These are phyloP conservation scores for Alternaria arbusti DNA, from an alignment of 2,329 filamentous ascomycete genomes.

Conservation along the genomic window DNA sequence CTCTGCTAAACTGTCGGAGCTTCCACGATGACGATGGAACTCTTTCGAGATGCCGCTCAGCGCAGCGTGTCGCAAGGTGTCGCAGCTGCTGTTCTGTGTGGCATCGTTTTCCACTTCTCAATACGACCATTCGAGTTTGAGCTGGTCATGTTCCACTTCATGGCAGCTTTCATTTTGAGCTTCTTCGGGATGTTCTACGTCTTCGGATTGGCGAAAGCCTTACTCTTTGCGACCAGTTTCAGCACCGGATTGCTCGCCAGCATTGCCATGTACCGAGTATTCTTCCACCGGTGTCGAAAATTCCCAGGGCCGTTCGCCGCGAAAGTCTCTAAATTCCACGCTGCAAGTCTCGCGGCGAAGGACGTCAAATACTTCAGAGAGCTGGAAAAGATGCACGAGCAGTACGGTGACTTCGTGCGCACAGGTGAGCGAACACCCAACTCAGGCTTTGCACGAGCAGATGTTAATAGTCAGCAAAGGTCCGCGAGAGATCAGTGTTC, in stretches of 20 bases:
- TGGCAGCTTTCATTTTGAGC: constrained; percentile 13
- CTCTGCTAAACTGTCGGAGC: neutral
- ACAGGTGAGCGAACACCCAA: constrained; percentile 28
- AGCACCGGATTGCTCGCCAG: constrained; percentile 21
- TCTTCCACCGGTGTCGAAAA: constrained; percentile 31
- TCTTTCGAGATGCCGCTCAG: constrained; percentile 2
- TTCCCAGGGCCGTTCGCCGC: constrained; percentile 34
- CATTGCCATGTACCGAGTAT: constrained; percentile 32
- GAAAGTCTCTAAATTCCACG: constrained; percentile 38
- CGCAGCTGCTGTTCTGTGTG: constrained; percentile 14
- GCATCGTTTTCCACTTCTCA: constrained; percentile 25
- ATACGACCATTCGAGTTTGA: constrained; percentile 31
- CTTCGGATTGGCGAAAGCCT: constrained; percentile 12
- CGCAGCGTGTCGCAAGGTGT: neutral
- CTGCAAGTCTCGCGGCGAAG: constrained; percentile 31
- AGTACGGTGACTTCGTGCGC: constrained; percentile 46
- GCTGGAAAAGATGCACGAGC: constrained; percentile 33
- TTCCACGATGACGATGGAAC: neutral
- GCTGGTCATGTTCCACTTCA: constrained; percentile 32
- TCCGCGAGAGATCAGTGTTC: constrained; percentile 32
- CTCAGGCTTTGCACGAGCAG: neutral
- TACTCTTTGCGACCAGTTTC: constrained; percentile 13
- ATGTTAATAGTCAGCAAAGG: constrained; percentile 11
- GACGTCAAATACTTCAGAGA: constrained; percentile 38
- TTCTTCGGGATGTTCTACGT: constrained; percentile 19